Evolutionary conservation across 345 rosid genomes (phyloP), one percentile per base, ranked within the genome.

Genomic region (Leavenworthia alabamica): DNA sequence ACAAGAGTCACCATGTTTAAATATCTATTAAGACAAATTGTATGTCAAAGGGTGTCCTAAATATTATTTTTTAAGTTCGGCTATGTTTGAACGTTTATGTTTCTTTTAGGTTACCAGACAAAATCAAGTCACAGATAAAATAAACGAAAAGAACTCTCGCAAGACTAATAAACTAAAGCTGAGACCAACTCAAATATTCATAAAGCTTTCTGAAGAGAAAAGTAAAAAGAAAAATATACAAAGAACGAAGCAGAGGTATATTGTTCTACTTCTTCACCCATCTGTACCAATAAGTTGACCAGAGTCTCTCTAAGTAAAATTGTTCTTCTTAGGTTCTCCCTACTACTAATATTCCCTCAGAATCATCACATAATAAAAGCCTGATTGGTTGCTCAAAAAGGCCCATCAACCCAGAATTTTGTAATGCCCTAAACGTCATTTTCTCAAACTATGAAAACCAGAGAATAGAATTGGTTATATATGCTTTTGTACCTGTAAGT

Each of bases 1-100:
- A 91, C 80, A 91, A 86, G 76, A 90, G 95, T 11, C 72, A 74
- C 70, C 80, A 72, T 42, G 71, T 64, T 24, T 71, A 17, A 70
- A 19, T 19, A 9, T 43, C 7, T 12, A 4, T n/a, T n/a, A 16
- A 19, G 45, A 62, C 44, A 37, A 37, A 43, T 26, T 39, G 35
- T 39, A 57, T 39, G 51, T 48, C 58, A 20, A 15, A n/a, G 12
- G 19, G 16, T 35, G 9, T 55, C 50, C 24, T 28, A 11, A 14
- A n/a, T n/a, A n/a, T n/a, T 16, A 27, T 11, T 46, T 15, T 23
- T 11, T 0, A 56, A 37, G 64, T 40, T 43, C 51, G 40, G 43
- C 27, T 8, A 17, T 56, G 56, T 66, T 28, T 33, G n/a, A 55
- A 43, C 37, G 55, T 44, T 19, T 29, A 29, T 43, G 58, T 39